A percentile compares a stretch with the other conserved stretches of the same genome.
Conservation (phyloP, 2,329 filamentous ascomycete genomes). For the Juglanconis juglandina region DNA sequence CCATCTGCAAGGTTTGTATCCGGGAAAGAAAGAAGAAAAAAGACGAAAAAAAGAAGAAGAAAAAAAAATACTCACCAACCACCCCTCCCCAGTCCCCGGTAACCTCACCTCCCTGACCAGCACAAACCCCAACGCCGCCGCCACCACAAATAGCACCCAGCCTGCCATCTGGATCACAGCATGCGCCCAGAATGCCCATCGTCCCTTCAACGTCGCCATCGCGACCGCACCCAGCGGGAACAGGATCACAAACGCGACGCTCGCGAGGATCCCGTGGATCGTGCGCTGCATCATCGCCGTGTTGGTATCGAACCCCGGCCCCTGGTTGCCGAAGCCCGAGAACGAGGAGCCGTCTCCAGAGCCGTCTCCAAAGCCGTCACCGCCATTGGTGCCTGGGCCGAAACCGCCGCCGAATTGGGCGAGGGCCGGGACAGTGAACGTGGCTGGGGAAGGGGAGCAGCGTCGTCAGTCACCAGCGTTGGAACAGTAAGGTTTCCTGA, state of each 20-base stretch:
- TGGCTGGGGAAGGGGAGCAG: not conserved
- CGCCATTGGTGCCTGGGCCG: not conserved
- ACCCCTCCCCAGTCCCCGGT: constrained; percentile 23
- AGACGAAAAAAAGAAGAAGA: not conserved
- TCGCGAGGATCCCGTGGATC: constrained; percentile 21
- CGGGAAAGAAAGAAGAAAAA: too few relatives aligned
- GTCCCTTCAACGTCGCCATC: constrained; percentile 28
- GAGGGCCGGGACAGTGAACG: not conserved
- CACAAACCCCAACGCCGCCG: constrained; percentile 40
- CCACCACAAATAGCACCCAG: constrained; percentile 35
- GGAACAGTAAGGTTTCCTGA: not conserved
- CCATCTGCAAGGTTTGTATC: too few relatives aligned
- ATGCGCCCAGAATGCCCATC: constrained; percentile 36
- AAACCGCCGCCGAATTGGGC: constrained; percentile 10
- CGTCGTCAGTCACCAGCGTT: too few relatives aligned
- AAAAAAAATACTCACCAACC: constrained; percentile 27
- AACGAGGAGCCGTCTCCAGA: not conserved
- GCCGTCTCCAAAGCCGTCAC: not conserved
- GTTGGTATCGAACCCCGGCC: not conserved
- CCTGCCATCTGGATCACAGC: constrained; percentile 36
- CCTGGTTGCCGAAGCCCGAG: not conserved
- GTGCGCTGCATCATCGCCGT: not conserved
- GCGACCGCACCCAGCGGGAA: constrained; percentile 22
- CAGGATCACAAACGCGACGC: constrained; percentile 19
- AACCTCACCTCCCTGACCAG: constrained; percentile 32